Evolutionary conservation across 2,329 filamentous ascomycete genomes (phyloP), one percentile per base, ranked within the genome.

Genomic region (Nigrospora oryzae): DNA sequence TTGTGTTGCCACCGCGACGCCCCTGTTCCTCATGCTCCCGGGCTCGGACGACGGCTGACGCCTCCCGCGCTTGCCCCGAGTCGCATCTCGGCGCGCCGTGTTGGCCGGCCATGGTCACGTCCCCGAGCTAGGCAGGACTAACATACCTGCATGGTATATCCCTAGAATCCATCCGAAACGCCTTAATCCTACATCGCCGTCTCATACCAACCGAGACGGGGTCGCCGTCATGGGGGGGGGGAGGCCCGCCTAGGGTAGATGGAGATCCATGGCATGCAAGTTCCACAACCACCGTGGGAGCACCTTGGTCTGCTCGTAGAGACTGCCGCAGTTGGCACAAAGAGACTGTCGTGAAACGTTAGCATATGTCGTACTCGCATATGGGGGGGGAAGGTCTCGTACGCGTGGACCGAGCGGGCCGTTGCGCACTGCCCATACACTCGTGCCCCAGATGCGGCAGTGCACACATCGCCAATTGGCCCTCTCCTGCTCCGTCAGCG

Each of bases 351-450:
- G 16, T 11, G 45, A 6, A 30, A 23, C 11, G 49, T 61, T 51
- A 60, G 57, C 46, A 42, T 36, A 42, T 12, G 41, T 44, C 10
- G 36, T 3, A 42, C 53, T 48, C 51, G 43, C 36, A 44, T 47
- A 48, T 30, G 39, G 49, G 37, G 37, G 36, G 33, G 40, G 37
- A 2, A 37, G n/a, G 46, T 13, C 14, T 61, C 86, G 75, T 70
- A 93, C 88, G 66, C 87, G 84, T 51, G 86, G 78, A 44, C 90
- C 91, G 44, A 79, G 73, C 13, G 93, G 93, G 19, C 93, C 93
- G 66, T 97, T 90, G 56, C 93, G 76, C 3, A 97, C 91, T 40
- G 88, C 90, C 93, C 93, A 98, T 10, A 96, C 89, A 28, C 89
- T 86, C 40, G 84, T 84, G 14, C 91, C 93, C 81, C 86, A 91